Conservation (phyloP, 1,284 basidiomycete species). For the Ceratobasidium sp. region DNA sequence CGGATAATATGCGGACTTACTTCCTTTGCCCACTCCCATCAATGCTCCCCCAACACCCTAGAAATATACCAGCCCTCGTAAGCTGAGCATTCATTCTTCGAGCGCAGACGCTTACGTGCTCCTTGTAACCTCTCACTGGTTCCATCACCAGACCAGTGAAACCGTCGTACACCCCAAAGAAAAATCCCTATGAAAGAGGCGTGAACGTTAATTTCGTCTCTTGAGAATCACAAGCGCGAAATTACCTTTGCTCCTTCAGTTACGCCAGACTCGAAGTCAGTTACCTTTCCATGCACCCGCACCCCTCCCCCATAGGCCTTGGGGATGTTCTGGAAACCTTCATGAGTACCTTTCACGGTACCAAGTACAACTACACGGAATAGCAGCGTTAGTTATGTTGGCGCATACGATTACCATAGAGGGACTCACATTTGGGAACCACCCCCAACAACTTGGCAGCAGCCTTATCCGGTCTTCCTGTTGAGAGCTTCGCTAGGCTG, state of each 20-base stretch:
- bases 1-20: background rate
- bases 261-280: slow-evolving; percentile 59
- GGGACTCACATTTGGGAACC: slow-evolving; percentile 53
- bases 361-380: slow-evolving; percentile 58
- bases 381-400: background rate
- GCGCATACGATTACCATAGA: slow-evolving; percentile 15
- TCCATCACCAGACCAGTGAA: slow-evolving; percentile 64
- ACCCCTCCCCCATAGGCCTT: slow-evolving; percentile 60
- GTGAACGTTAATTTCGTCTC: slow-evolving; percentile 45
- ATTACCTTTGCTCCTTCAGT: slow-evolving; percentile 60
- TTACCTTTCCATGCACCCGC: slow-evolving; percentile 57
- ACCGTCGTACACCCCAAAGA: slow-evolving; percentile 61
- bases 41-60: slow-evolving; percentile 21
- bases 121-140: slow-evolving; percentile 56
- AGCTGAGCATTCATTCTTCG: background rate
- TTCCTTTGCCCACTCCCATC: slow-evolving; percentile 18
- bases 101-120: background rate
- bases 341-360: slow-evolving; percentile 58
- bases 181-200: slow-evolving; percentile 50
- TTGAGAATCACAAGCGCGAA: slow-evolving; percentile 45
- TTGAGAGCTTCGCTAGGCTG: slow-evolving; percentile 10
- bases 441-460: slow-evolving; percentile 61
- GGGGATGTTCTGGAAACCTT: slow-evolving; percentile 61
- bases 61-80: background rate
- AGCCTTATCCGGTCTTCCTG: slow-evolving; percentile 57